Conservation (phyloP, 78 protist genomes). For the slime mould (Dictyostelium discoideum) region DNA sequence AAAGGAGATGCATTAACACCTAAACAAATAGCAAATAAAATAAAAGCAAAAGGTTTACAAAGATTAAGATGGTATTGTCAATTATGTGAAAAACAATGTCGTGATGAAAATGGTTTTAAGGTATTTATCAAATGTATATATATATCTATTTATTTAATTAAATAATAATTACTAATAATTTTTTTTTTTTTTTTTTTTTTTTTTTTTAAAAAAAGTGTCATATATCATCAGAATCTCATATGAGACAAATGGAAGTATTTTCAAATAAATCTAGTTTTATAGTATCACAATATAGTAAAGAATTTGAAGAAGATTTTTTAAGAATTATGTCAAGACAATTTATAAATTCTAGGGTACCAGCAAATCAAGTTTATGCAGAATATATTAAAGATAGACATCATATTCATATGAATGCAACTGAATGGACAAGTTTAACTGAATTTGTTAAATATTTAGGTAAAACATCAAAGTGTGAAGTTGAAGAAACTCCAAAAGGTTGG, state of each 20-base stretch:
- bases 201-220: conserved; percentile 86
- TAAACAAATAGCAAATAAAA: conserved; percentile 70
- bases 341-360: conserved; percentile 76
- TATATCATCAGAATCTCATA: conserved; percentile 89
- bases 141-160: too few relatives aligned
- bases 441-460: conserved; percentile 91
- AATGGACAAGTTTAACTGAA: conserved; percentile 88
- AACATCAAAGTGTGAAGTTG: conserved; percentile 87
- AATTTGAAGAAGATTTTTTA: conserved; percentile 91
- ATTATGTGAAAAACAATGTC: conserved; percentile 96
- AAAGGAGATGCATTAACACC: conserved; percentile 75
- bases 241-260: conserved; percentile 90
- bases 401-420: conserved; percentile 92
- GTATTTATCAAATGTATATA: conserved; percentile 2
- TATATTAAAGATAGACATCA: conserved; percentile 88
- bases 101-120: conserved; percentile 97
- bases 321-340: conserved; percentile 79
- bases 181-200: neutral
- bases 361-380: conserved; percentile 90
- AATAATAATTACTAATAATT: too few relatives aligned
- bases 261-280: conserved; percentile 81
- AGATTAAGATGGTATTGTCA: conserved; percentile 97
- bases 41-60: conserved; percentile 92
- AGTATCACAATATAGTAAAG: conserved; percentile 80
- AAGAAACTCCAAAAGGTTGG: conserved; percentile 95